phyloP scores from a whole-genome alignment of 2,329 filamentous ascomycete species.

The Diplodia corticola region DNA sequence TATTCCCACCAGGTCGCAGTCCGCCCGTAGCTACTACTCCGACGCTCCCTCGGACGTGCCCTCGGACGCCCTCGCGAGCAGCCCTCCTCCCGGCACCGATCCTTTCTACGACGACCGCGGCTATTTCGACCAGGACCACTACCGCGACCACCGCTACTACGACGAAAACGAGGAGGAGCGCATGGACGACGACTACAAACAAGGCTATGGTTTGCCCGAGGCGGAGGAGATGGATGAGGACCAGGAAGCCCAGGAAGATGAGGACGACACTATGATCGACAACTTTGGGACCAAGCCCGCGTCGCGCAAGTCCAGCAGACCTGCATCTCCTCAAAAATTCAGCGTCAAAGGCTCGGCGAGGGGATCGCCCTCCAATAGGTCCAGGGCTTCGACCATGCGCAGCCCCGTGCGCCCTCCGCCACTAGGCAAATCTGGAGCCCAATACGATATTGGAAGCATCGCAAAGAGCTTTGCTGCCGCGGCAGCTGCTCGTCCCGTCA shows the following conservation, averaged over 20 bases:
- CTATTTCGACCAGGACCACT: conserved; percentile 29
- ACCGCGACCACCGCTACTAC: conserved; percentile 23
- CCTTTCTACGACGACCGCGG: conserved; percentile 21
- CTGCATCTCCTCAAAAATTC: conserved; percentile 35
- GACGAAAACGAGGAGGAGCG: conserved; percentile 37
- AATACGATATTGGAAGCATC: conserved; percentile 67
- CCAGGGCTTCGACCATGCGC: conserved; percentile 31
- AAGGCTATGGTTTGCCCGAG: not conserved
- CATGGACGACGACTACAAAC: conserved; percentile 16
- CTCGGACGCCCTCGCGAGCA: conserved; percentile 25
- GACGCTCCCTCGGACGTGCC: conserved; percentile 13
- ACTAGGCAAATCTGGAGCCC: conserved; percentile 40
- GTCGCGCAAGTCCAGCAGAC: conserved; percentile 20
- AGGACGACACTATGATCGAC: conserved; percentile 39
- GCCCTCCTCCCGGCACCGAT: conserved; percentile 38
- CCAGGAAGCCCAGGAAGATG: conserved; percentile 32
- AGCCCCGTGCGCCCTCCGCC: conserved; percentile 12
- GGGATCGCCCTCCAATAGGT: conserved; percentile 27
- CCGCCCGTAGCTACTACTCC: conserved; percentile 25
- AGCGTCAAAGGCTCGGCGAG: conserved; percentile 39
- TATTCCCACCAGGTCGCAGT: conserved; percentile 21
- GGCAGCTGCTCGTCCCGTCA: conserved; percentile 51
- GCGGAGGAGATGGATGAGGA: conserved; percentile 31
- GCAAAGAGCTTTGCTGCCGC: conserved; percentile 55
- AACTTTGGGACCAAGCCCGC: conserved; percentile 12